Conservation (phyloP, 768 basidiomycete genomes). For the Phlebiopsis gigantea region DNA sequence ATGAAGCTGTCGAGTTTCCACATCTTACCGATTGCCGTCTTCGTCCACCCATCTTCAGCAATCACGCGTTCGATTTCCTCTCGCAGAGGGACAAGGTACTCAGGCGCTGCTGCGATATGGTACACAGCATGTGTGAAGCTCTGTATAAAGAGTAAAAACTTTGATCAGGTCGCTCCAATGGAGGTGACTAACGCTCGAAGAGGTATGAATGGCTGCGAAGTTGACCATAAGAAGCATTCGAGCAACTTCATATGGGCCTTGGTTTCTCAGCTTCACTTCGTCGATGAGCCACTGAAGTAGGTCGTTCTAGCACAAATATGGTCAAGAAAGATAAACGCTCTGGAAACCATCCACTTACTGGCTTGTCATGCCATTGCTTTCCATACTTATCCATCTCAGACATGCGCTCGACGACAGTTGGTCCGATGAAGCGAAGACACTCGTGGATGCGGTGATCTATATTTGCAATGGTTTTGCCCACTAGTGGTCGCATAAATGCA, state of each 20-base stretch:
- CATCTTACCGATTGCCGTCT: conserved; percentile 26
- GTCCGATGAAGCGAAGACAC: conserved; percentile 2
- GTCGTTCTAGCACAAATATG: conserved; percentile 9
- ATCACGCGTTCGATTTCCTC: conserved; percentile 27
- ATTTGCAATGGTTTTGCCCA: not conserved
- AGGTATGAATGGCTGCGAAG: conserved; percentile 20
- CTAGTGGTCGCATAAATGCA: conserved; percentile 23
- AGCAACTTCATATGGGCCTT: not conserved
- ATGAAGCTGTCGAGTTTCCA: conserved; percentile 32
- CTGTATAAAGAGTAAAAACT: conserved; percentile 6
- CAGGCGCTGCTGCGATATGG: conserved; percentile 24
- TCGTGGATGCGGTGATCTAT: not conserved
- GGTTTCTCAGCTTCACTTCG: not conserved
- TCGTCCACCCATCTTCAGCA: conserved; percentile 23
- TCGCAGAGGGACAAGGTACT: conserved; percentile 24
- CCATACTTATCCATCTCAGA: conserved; percentile 9
- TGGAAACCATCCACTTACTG: not conserved
- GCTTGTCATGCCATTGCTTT: conserved; percentile 6
- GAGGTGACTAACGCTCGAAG: conserved; percentile 14
- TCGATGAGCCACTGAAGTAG: conserved; percentile 19
- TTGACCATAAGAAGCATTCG: conserved; percentile 13
- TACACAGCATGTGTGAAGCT: conserved; percentile 24
- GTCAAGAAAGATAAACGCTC: not conserved
- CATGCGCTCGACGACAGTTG: conserved; percentile 13
- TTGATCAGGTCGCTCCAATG: not conserved